Base-by-base conservation (phyloP, 768 basidiomycete genomes). In the Calocybe indica region DNA sequence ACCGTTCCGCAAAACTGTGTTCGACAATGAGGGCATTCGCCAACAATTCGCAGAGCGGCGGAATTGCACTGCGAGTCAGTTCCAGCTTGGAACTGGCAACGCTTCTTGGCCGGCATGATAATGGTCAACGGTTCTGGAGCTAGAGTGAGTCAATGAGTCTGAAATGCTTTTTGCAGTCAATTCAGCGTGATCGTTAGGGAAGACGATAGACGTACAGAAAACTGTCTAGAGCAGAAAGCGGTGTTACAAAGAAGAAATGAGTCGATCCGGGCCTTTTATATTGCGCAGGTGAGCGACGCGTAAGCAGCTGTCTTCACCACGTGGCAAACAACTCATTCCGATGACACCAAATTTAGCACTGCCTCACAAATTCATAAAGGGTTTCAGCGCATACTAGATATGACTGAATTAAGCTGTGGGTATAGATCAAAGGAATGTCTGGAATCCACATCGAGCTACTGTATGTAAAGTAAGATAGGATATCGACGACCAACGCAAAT, bases 31-130 rank as follows among this genome's bases (percentile, higher is more conserved):
- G 87, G 80, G 62, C 91, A 94, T 55, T 87, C 79, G 5, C 91
- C 92, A 37, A 89, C 88, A 54, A 93, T 83, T 55, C 89, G 83
- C 43, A 92, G 74, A 2, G 80, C 86, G 6, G 89, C 88, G 51
- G 81, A 82, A 58, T 76, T 86, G 74, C 91, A 93, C 50, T 78
- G 80, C 45, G 65, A 59, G 45, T 71, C 69, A 51, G 71, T 71
- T 51, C 68, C 67, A 39, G 66, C 57, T 55, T 72, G 70, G 66
- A 84, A 78, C 65, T 90, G 85, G 72, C 90, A 92, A 60, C 88
- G 87, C 65, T 89, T 90, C 86, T 90, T 92, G 61, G 79, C 73
- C 56, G 88, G 74, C 90, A 91, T 92, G 52, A 49, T 59, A 22
- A 22, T 22, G 22, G 22, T 22, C 22, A 22, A 22, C 22, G 22